Evolutionary conservation across 2,329 filamentous ascomycete species (phyloP).

Genomic region (Microdochium paspali): DNA sequence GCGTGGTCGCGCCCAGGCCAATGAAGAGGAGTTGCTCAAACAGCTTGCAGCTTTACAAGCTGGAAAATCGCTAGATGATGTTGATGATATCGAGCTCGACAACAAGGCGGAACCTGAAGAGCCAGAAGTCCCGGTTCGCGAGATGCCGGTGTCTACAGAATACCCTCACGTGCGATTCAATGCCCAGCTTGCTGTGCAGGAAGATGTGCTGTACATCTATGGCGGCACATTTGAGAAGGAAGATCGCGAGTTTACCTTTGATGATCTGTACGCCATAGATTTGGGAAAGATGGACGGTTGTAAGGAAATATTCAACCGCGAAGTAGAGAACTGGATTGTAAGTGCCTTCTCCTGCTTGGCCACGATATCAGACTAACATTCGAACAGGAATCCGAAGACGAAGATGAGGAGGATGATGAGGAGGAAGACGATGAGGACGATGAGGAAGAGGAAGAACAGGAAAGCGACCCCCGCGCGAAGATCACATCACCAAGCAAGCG

Average conservation of each 20-base stretch:
- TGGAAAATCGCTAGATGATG: slow-evolving; percentile 53
- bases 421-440: slow-evolving; percentile 35
- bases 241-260: slow-evolving; percentile 90
- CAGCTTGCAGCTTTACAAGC: slow-evolving; percentile 81
- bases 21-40: slow-evolving; percentile 81
- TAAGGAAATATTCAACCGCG: slow-evolving; percentile 78
- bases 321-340: slow-evolving; percentile 75
- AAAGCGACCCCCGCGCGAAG: neutral
- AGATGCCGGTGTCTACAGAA: slow-evolving; percentile 63
- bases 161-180: slow-evolving; percentile 90
- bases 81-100: slow-evolving; percentile 31
- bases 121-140: slow-evolving; percentile 47
- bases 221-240: slow-evolving; percentile 94
- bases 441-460: slow-evolving; percentile 33
- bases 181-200: slow-evolving; percentile 79
- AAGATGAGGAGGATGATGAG: slow-evolving; percentile 37
- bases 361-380: neutral
- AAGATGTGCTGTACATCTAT: slow-evolving; percentile 88
- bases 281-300: slow-evolving; percentile 93
- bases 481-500: slow-evolving; percentile 43
- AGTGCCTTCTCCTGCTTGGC: slow-evolving; percentile 16
- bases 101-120: slow-evolving; percentile 42
- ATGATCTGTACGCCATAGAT: slow-evolving; percentile 88
- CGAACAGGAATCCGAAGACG: slow-evolving; percentile 41
- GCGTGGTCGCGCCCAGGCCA: slow-evolving; percentile 72